Evolutionary conservation across 495 filamentous ascomycete species (phyloP).

Genomic region (Penicillium malachiteum): DNA sequence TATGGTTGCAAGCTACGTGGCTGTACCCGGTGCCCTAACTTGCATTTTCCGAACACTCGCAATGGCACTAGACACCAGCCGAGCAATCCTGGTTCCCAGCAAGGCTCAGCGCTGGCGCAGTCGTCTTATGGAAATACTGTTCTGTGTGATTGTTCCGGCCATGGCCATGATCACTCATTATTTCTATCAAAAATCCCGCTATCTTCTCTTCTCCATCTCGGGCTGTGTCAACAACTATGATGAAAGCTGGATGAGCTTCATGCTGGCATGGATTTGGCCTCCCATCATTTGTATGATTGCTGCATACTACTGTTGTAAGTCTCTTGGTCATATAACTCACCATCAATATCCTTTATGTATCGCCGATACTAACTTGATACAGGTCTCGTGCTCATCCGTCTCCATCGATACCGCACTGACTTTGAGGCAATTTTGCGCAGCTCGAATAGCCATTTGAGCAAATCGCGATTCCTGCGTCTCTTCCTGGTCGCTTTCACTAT

Average conservation of each 20-base stretch:
- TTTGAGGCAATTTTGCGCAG: constrained; percentile 59
- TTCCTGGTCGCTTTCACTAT: constrained; percentile 71
- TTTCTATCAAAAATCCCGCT: constrained; percentile 67
- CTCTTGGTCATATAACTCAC: neutral
- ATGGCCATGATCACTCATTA: constrained; percentile 66
- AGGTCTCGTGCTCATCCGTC: constrained; percentile 66
- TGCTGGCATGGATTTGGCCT: constrained; percentile 65
- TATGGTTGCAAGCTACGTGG: constrained; percentile 61
- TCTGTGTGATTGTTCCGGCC: constrained; percentile 68
- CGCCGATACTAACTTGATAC: neutral
- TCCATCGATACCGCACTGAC: constrained; percentile 62
- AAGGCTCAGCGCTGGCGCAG: constrained; percentile 52
- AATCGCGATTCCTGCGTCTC: constrained; percentile 73
- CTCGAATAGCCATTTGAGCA: constrained; percentile 56
- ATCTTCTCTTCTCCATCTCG: constrained; percentile 67
- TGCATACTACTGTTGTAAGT: constrained; percentile 71
- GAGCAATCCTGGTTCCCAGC: constrained; percentile 53
- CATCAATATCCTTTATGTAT: neutral
- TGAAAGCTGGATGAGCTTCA: constrained; percentile 68
- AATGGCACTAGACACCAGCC: constrained; percentile 63
- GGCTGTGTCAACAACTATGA: constrained; percentile 70
- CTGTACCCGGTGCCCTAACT: constrained; percentile 56
- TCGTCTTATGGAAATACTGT: constrained; percentile 56
- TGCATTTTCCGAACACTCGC: constrained; percentile 78
- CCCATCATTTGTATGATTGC: constrained; percentile 63